Evolutionary conservation across 2,329 filamentous ascomycete genomes (phyloP), one percentile per base, ranked within the genome.

Genomic region (Cytospora chrysosperma): DNA sequence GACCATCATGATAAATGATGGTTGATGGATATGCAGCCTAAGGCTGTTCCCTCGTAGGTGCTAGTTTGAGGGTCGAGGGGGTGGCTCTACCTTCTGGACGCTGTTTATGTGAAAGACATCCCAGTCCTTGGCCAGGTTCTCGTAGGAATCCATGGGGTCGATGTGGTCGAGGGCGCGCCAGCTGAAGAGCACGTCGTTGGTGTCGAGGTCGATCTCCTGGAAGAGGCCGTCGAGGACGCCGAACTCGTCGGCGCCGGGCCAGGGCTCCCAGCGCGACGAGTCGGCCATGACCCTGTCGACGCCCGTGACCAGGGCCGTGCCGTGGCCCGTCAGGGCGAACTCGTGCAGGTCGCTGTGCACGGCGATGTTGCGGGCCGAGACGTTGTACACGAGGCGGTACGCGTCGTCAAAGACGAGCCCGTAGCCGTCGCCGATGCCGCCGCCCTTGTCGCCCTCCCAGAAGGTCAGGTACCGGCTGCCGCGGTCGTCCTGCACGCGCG

Each of bases 41-140:
- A n/a, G n/a, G n/a, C n/a, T n/a, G n/a, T n/a, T n/a, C n/a, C n/a
- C n/a, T n/a, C n/a, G n/a, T n/a, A n/a, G n/a, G n/a, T n/a, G n/a
- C n/a, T n/a, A n/a, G n/a, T n/a, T n/a, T n/a, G n/a, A n/a, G n/a
- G n/a, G n/a, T n/a, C n/a, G n/a, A n/a, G n/a, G n/a, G n/a, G n/a
- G n/a, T n/a, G n/a, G n/a, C n/a, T n/a, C 13, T 65, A 63, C 64
- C 64, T 65, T 65, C 28, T 84, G 79, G 34, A 86, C 73, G 40
- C 81, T 81, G 72, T 85, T 84, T 71, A 86, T 79, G 70, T 85
- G 82, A 69, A 84, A 85, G 64, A 78, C 84, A 69, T 86, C 83
- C 73, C 82, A 86, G 1, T 77, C 73, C 26, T 68, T 67, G 1
- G 67, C 26, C 34, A 63, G 32, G 21, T 21, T 55, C 64, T 65